Evolutionary conservation across 1,284 basidiomycete genomes (phyloP), one percentile per base, ranked within the genome.

Genomic region (Tilletia caries): DNA sequence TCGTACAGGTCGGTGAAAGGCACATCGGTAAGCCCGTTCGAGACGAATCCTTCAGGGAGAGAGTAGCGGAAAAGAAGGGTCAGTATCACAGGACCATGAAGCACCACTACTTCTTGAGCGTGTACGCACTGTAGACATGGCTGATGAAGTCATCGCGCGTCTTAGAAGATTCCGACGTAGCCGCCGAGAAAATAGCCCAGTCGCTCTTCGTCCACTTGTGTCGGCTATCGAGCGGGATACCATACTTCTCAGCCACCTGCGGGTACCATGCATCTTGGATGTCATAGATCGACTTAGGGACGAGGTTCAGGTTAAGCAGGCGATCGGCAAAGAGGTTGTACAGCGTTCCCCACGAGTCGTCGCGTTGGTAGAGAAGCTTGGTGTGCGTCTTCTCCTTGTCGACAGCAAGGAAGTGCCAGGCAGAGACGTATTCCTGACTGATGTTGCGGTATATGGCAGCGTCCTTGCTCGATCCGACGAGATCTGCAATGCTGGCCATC

Each of bases 171-270:
- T 75, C 73, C 1, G 81, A 74, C 0, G 76, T 76, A 0, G 75
- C 81, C 4, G 82, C 82, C 0, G 82, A 78, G 66, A 83, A 83
- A 70, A 83, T 75, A 54, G 80, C 75, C 83, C 83, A 84, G 70
- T 84, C 83, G 10, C 81, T 79, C 75, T 82, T 83, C 23, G 78
- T 73, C 79, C 83, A 83, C 8, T 73, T 74, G 69, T 83, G 83
- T 4, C 83, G 73, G 67, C 72, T 76, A 64, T 84, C 83, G 18
- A 84, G 73, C 23, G 83, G 83, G 0, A 83, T 73, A 13, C 80
- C 83, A 46, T 74, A 84, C 67, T 76, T 68, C 48, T 82, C 73
- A 23, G 73, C 69, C 3, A 78, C 76, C 0, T 62, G 67, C 0
- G 72, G 74, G 70, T 84, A 84, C 74, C 76, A 84, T 1, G 68